phyloP scores from a whole-genome alignment of 305 asterid genomes.

The Fraxinus platypoda region DNA sequence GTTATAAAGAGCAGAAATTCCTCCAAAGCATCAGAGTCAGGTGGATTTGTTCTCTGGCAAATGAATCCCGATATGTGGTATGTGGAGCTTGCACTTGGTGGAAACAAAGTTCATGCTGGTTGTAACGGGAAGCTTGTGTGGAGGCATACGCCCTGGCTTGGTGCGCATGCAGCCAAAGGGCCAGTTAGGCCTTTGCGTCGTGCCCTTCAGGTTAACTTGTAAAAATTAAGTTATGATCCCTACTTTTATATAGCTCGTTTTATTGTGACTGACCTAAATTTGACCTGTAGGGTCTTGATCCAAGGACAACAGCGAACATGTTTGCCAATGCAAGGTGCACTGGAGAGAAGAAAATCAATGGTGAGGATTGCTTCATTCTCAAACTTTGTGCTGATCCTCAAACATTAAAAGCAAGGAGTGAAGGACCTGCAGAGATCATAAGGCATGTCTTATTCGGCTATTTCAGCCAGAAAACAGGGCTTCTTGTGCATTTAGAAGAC shows the following conservation, averaged over 20 bases:
- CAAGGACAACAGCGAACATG: slow-evolving; percentile 88
- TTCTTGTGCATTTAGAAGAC: slow-evolving; percentile 81
- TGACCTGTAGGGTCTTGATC: slow-evolving; percentile 74
- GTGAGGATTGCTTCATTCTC: slow-evolving; percentile 87
- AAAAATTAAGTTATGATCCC: not conserved
- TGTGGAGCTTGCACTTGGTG: slow-evolving; percentile 83
- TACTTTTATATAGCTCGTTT: not conserved
- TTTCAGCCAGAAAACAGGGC: slow-evolving; percentile 89
- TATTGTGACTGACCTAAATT: not conserved
- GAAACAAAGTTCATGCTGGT: slow-evolving; percentile 90
- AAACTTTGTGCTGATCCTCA: slow-evolving; percentile 83
- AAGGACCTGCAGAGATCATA: slow-evolving; percentile 94
- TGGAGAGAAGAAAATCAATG: slow-evolving; percentile 78
- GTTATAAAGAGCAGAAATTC: slow-evolving; percentile 71
- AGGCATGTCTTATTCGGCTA: slow-evolving; percentile 88
- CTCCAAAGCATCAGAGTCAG: slow-evolving; percentile 68
- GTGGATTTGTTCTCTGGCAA: slow-evolving; percentile 93
- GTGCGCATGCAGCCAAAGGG: slow-evolving; percentile 94
- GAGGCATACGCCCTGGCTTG: slow-evolving; percentile 98
- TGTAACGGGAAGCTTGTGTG: slow-evolving; percentile 89
- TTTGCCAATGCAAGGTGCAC: slow-evolving; percentile 81
- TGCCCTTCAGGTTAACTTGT: slow-evolving; percentile 70
- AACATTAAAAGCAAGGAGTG: slow-evolving; percentile 77
- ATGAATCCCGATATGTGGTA: slow-evolving; percentile 97
- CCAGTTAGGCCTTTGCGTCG: slow-evolving; percentile 92